These are phyloP conservation scores for Xerophyta viscosa DNA, from an alignment of 106 monocot genomes.

Conservation along the genomic window DNA sequence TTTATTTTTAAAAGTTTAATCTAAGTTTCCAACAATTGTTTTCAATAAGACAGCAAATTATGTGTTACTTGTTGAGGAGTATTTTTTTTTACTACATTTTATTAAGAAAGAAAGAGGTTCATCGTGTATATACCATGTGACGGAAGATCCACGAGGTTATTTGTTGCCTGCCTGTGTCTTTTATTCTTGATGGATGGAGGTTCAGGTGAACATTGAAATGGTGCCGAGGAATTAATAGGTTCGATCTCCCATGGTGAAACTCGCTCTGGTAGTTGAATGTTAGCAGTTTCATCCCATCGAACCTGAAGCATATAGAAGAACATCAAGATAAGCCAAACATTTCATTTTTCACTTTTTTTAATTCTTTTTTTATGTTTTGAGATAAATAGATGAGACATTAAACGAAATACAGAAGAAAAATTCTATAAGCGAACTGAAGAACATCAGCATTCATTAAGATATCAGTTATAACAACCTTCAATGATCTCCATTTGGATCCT, in stretches of 20 bases:
- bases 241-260: slow-evolving; percentile 88
- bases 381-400: neutral
- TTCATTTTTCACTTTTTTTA: no score
- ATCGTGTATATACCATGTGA: slow-evolving; percentile 18
- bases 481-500: slow-evolving; percentile 64
- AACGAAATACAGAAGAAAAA: neutral
- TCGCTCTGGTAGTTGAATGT: slow-evolving; percentile 44
- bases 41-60: no score
- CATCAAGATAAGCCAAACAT: no score
- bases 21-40: no score
- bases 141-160: slow-evolving; percentile 17
- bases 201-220: slow-evolving; percentile 11
- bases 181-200: slow-evolving; percentile 32
- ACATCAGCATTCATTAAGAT: no score
- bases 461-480: slow-evolving; percentile 37
- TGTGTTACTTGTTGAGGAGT: no score
- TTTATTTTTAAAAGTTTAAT: no score
- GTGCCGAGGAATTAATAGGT: slow-evolving; percentile 15
- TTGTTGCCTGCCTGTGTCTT: slow-evolving; percentile 31
- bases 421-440: neutral
- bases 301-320: slow-evolving; percentile 44
- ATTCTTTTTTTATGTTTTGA: no score
- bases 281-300: slow-evolving; percentile 74
- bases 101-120: slow-evolving; percentile 1
- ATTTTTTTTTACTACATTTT: no score